Percentiles rank a stretch among this genome's conserved stretches.
phyloP scores from a whole-genome alignment of 1,284 basidiomycete species.

The Phenoliferia sp. region DNA sequence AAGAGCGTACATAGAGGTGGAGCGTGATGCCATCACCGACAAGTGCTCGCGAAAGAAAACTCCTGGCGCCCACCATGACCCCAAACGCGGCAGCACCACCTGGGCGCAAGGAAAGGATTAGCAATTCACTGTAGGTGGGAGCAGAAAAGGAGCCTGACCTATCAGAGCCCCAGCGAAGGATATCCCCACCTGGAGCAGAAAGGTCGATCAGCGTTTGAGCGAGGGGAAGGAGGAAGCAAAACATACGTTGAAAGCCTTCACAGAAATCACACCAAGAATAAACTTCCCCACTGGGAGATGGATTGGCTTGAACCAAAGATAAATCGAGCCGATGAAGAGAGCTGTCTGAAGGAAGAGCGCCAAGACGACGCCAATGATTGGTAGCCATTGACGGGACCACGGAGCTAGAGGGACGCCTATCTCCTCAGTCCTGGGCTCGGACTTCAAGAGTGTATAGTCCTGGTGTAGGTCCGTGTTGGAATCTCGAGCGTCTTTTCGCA shows the following conservation, averaged over 20 bases:
- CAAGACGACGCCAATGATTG: neutral
- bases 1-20: neutral
- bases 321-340: neutral
- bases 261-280: neutral
- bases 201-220: too few species aligned
- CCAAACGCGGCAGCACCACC: neutral
- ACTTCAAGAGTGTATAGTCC: too few species aligned
- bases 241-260: neutral
- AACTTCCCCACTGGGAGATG: neutral
- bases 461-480: too few species aligned
- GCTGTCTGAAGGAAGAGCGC: neutral
- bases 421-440: too few species aligned
- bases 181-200: too few species aligned
- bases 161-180: too few species aligned
- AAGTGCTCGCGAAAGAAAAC: neutral
- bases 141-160: too few species aligned
- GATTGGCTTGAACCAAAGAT: neutral
- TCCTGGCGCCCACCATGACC: neutral
- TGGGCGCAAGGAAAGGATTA: neutral
- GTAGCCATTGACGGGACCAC: neutral
- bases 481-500: too few species aligned
- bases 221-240: neutral
- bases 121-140: too few species aligned
- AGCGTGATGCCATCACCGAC: neutral
- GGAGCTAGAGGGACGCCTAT: neutral